Base-by-base conservation (phyloP, 2,329 filamentous ascomycete genomes). In the Tolypocladium capitatum region DNA sequence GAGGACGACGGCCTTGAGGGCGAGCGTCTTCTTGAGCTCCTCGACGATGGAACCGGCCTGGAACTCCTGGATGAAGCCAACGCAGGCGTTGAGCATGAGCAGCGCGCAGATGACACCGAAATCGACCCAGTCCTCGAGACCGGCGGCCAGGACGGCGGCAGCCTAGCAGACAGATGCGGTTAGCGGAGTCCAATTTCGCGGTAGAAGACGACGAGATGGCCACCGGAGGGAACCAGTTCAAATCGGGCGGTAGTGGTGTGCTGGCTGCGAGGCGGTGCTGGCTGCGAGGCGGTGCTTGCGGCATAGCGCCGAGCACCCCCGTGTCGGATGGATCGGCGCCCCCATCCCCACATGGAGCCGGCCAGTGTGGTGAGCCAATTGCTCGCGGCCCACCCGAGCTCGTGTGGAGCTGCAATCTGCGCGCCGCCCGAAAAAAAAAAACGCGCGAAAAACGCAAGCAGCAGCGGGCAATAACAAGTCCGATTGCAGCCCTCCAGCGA, bases 31-130 rank as follows among this genome's bases (percentile, higher is more conserved):
- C 75, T 94, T 94, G 60, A 94, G 70, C 64, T 92, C 86, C 44
- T 91, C 86, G 68, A 94, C 87, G 54, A 94, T 92, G 48, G 84
- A 90, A 63, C 86, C 88, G 52, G 88, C 88, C 68, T 94, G 86
- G 68, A 77, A 94, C 70, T 94, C 88, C 66, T 94, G 88, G 51
- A 90, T 73, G 68, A 94, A 94, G 69, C 88, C 87, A 53, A 94
- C 88, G 54, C 69, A 71, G 38, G 88, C 88, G 71, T 94, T 94
- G 54, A 94, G 83, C 55, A 94, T 65, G 10, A 94, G 76, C 45
- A 94, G 75, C 61, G 72, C 87, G 66, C 84, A 88, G 57, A 94
- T 94, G 61, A 94, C 87, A 74, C 86, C 88, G 61, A 94, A 91
- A 72, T 94, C 88, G 54, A 94, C 84, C 88, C 88, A 94, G 60